These are phyloP conservation scores for Knufia fluminis DNA, from an alignment of 2,329 filamentous ascomycete species.

Conservation along the genomic window DNA sequence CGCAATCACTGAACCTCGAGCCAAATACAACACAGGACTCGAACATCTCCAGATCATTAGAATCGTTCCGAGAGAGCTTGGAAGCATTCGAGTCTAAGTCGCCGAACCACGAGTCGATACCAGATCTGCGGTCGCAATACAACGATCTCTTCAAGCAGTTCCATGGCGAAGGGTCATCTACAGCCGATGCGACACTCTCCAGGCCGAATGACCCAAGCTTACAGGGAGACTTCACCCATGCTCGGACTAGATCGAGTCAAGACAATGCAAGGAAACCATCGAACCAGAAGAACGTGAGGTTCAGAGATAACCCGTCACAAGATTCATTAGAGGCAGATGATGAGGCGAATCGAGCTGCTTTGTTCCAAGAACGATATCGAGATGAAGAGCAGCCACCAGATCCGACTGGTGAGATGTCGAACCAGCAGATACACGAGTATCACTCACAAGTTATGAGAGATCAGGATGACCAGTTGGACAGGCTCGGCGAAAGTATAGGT, in stretches of 20 bases:
- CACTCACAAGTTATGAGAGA: slow-evolving; percentile 73
- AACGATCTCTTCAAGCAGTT: slow-evolving; percentile 72
- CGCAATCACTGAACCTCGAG: slow-evolving; percentile 68
- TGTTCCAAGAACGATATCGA: slow-evolving; percentile 44
- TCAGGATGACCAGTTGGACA: slow-evolving; percentile 89
- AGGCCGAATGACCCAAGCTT: slow-evolving; percentile 56
- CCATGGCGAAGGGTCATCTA: slow-evolving; percentile 50
- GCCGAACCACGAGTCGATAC: slow-evolving; percentile 26
- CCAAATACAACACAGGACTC: slow-evolving; percentile 68
- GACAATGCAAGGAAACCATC: slow-evolving; percentile 25
- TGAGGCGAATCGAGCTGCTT: slow-evolving; percentile 46
- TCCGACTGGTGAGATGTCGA: slow-evolving; percentile 56
- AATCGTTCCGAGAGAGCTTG: slow-evolving; percentile 75
- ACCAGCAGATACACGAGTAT: slow-evolving; percentile 78
- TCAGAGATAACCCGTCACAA: slow-evolving; percentile 56
- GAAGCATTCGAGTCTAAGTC: slow-evolving; percentile 49
- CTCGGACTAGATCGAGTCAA: slow-evolving; percentile 31
- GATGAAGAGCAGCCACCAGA: slow-evolving; percentile 48
- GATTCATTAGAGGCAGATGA: slow-evolving; percentile 36
- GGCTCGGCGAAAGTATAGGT: slow-evolving; percentile 73
- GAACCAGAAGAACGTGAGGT: slow-evolving; percentile 68
- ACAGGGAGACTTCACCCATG: slow-evolving; percentile 55
- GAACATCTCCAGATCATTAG: slow-evolving; percentile 78
- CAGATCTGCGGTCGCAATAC: slow-evolving; percentile 64
- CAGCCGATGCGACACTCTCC: slow-evolving; percentile 44